Conservation (phyloP, 805 yeast species). For the Candida gorgasii region DNA sequence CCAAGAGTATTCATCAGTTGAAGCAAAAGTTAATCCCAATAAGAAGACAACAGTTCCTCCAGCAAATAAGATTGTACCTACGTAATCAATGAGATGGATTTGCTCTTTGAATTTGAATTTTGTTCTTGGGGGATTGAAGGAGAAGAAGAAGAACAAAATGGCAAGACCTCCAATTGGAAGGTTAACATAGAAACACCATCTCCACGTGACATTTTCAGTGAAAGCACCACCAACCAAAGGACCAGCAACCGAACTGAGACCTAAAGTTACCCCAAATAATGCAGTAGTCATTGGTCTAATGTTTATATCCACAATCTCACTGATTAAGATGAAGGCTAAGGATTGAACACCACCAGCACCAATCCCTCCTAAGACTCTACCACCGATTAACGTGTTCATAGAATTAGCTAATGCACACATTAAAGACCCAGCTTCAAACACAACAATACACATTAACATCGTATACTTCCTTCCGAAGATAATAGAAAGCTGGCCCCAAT, state of each 20-base stretch:
- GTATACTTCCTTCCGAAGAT: conserved; percentile 38
- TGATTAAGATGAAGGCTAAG: conserved; percentile 27
- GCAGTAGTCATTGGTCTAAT: conserved; percentile 38
- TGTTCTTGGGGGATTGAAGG: conserved; percentile 49
- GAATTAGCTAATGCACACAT: conserved; percentile 36
- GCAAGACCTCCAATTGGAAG: conserved; percentile 63
- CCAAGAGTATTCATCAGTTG: conserved; percentile 50
- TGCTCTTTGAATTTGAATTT: conserved; percentile 37
- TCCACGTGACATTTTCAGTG: conserved; percentile 58
- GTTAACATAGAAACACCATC: conserved; percentile 75
- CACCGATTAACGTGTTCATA: conserved; percentile 44
- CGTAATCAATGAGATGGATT: conserved; percentile 43
- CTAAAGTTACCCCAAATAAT: conserved; percentile 40
- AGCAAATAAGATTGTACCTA: conserved; percentile 44
- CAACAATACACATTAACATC: conserved; percentile 13
- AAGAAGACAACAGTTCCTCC: conserved; percentile 44
- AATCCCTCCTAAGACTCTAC: conserved; percentile 38
- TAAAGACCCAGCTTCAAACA: conserved; percentile 28
- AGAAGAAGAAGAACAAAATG: conserved; percentile 31
- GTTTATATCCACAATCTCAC: conserved; percentile 33
- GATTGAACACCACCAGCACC: conserved; percentile 40
- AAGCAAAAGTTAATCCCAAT: conserved; percentile 53
- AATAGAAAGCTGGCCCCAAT: conserved; percentile 38
- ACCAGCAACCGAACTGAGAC: conserved; percentile 53
- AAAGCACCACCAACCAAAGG: conserved; percentile 69